A percentile compares a stretch with the other conserved stretches of the same genome.
Conservation (phyloP, 2,329 filamentous ascomycete genomes). For the Chaetomium sp. region DNA sequence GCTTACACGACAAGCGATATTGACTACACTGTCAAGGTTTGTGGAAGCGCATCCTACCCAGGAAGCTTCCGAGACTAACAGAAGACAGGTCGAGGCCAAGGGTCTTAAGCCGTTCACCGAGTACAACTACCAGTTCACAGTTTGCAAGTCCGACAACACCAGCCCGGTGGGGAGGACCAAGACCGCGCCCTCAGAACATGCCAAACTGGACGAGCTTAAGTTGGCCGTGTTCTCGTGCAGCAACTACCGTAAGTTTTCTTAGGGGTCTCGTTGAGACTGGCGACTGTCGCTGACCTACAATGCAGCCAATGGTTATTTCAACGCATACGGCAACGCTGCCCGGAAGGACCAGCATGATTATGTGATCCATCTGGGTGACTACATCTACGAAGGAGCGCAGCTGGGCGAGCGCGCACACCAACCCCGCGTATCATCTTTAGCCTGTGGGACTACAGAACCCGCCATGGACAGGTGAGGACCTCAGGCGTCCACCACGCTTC, state of each 20-base stretch:
- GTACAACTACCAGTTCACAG: slow-evolving; percentile 72
- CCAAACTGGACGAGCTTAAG: slow-evolving; percentile 58
- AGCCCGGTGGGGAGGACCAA: slow-evolving; percentile 71
- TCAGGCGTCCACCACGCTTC: no score
- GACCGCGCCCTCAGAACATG: slow-evolving; percentile 61
- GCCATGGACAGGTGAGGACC: slow-evolving; percentile 24
- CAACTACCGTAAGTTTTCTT: slow-evolving; percentile 58
- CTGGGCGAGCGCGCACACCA: slow-evolving; percentile 47
- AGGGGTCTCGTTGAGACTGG: slow-evolving; percentile 32
- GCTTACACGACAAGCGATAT: slow-evolving; percentile 72
- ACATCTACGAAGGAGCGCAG: slow-evolving; percentile 52
- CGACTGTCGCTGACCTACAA: slow-evolving; percentile 1
- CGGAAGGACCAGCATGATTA: slow-evolving; percentile 63
- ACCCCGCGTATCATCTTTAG: slow-evolving; percentile 39
- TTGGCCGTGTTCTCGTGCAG: slow-evolving; percentile 72
- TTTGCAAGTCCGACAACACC: slow-evolving; percentile 63
- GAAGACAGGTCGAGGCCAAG: slow-evolving; percentile 40
- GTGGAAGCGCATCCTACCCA: neutral
- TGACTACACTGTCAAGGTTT: slow-evolving; percentile 69
- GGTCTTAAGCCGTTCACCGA: slow-evolving; percentile 22
- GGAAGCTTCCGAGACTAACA: neutral
- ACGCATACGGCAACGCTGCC: slow-evolving; percentile 60
- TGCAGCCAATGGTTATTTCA: slow-evolving; percentile 58
- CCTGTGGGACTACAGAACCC: slow-evolving; percentile 60
- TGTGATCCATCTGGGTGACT: slow-evolving; percentile 61